These are phyloP conservation scores for Hygrophila difformis DNA, from an alignment of 257 asterid species.

Conservation along the genomic window DNA sequence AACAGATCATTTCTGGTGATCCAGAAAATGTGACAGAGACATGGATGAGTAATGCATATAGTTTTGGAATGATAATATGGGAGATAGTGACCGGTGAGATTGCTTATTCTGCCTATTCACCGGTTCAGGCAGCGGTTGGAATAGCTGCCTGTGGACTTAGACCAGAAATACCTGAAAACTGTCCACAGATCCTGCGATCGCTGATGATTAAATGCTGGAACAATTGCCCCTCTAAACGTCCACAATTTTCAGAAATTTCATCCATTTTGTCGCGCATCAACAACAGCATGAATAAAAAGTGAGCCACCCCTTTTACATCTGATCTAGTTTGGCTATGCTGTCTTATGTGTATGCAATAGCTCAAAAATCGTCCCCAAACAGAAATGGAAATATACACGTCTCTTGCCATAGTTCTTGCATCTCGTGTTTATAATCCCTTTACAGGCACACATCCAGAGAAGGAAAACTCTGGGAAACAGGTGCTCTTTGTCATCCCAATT, in stretches of 20 bases:
- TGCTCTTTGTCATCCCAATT: too few species aligned
- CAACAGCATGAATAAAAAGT: constrained; percentile 39
- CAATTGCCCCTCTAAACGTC: constrained; percentile 76
- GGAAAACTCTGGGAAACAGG: background rate
- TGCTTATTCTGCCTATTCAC: constrained; percentile 92
- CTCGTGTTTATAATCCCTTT: too few species aligned
- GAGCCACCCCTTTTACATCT: constrained; percentile 11
- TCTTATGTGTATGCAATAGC: constrained; percentile 15
- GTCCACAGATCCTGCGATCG: constrained; percentile 63
- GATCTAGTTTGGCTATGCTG: too few species aligned
- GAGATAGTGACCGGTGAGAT: constrained; percentile 84
- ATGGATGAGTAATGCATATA: constrained; percentile 93
- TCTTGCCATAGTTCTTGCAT: background rate
- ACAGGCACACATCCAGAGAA: constrained; percentile 6
- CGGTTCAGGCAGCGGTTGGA: constrained; percentile 98
- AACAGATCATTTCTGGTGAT: constrained; percentile 91
- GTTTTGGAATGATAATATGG: constrained; percentile 92
- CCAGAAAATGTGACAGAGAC: constrained; percentile 85
- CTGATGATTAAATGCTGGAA: constrained; percentile 92
- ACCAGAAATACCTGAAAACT: constrained; percentile 81
- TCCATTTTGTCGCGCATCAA: constrained; percentile 40
- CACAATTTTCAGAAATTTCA: constrained; percentile 69
- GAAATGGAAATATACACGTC: constrained; percentile 15
- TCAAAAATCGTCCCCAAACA: background rate
- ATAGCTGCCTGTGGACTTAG: constrained; percentile 98